Evolutionary conservation across 73 alveolate species (phyloP).

Genomic region (Blepharisma stoltei): DNA sequence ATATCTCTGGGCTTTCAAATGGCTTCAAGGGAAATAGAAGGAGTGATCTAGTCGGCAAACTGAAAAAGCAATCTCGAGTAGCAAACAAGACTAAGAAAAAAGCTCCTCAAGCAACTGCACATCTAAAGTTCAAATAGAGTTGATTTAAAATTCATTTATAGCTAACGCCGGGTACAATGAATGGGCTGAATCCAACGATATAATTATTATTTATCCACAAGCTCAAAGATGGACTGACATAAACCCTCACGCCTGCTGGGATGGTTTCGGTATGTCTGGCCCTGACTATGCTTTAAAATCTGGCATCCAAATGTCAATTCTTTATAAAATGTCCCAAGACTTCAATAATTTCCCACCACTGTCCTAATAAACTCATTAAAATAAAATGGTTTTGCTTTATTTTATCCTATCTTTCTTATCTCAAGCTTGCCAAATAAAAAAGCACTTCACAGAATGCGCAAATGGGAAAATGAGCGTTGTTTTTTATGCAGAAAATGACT

Average conservation of each 20-base stretch:
- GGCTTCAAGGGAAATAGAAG: constrained; percentile 31
- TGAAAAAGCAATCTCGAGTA: constrained; percentile 26
- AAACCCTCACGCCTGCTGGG: constrained; percentile 57
- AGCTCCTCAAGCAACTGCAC: constrained; percentile 43
- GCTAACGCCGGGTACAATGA: constrained; percentile 45
- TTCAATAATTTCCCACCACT: background rate
- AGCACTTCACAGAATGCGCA: too few relatives aligned
- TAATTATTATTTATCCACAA: constrained; percentile 55
- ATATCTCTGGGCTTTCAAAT: too few relatives aligned
- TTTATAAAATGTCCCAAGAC: constrained; percentile 30
- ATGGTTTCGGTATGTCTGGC: constrained; percentile 51
- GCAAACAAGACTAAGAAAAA: constrained; percentile 28
- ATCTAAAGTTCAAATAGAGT: constrained; percentile 21
- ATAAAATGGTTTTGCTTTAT: too few relatives aligned
- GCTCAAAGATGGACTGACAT: constrained; percentile 26
- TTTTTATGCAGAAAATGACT: too few relatives aligned
- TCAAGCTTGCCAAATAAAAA: too few relatives aligned
- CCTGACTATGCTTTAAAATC: constrained; percentile 32
- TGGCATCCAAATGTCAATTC: constrained; percentile 36
- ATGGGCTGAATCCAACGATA: constrained; percentile 54
- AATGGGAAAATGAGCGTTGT: too few relatives aligned
- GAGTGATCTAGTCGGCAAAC: constrained; percentile 38
- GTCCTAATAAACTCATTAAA: too few relatives aligned
- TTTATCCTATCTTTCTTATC: too few relatives aligned
- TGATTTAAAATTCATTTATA: constrained; percentile 31